phyloP scores from a whole-genome alignment of 2,329 filamentous ascomycete species.

The Dothistroma septosporum region DNA sequence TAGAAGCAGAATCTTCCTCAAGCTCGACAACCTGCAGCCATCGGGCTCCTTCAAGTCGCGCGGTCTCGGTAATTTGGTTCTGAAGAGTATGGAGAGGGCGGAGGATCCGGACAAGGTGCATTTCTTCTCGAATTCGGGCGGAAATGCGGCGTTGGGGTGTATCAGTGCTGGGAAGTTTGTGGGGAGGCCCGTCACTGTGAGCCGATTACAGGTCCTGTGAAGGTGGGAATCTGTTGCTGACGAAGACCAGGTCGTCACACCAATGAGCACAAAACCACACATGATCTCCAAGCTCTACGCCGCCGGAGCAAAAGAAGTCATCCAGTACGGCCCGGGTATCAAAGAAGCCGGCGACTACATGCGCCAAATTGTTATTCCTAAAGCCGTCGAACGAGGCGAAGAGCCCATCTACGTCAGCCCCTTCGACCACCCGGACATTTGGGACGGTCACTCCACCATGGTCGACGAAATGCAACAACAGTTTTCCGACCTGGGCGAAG shows the following conservation, averaged over 20 bases:
- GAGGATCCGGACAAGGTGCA: slow-evolving; percentile 42
- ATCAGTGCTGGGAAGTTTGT: slow-evolving; percentile 66
- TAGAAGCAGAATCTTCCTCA: slow-evolving; percentile 70
- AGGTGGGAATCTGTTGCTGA: slow-evolving; percentile 60
- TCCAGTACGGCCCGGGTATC: slow-evolving; percentile 65
- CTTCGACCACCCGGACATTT: slow-evolving; percentile 65
- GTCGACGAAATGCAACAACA: slow-evolving; percentile 50
- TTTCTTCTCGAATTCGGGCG: slow-evolving; percentile 76
- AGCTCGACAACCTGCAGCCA: slow-evolving; percentile 80
- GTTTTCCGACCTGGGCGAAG: slow-evolving; percentile 34
- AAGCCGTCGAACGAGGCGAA: slow-evolving; percentile 38
- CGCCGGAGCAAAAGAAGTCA: slow-evolving; percentile 63
- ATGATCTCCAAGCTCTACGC: slow-evolving; percentile 69
- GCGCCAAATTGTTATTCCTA: slow-evolving; percentile 52
- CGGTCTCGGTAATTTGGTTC: slow-evolving; percentile 69
- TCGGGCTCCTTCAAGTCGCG: slow-evolving; percentile 80
- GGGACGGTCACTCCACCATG: slow-evolving; percentile 61
- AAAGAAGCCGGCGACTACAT: slow-evolving; percentile 66
- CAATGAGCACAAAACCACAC: slow-evolving; percentile 58
- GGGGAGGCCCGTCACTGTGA: slow-evolving; percentile 61
- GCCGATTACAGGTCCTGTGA: slow-evolving; percentile 61
- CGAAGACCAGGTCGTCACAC: slow-evolving; percentile 61
- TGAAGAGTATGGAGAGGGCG: slow-evolving; percentile 45
- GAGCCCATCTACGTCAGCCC: slow-evolving; percentile 62
- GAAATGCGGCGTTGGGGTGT: slow-evolving; percentile 79